Evolutionary conservation across 495 filamentous ascomycete genomes (phyloP), one percentile per base, ranked within the genome.

Genomic region (Symbiotaphrina buchneri): DNA sequence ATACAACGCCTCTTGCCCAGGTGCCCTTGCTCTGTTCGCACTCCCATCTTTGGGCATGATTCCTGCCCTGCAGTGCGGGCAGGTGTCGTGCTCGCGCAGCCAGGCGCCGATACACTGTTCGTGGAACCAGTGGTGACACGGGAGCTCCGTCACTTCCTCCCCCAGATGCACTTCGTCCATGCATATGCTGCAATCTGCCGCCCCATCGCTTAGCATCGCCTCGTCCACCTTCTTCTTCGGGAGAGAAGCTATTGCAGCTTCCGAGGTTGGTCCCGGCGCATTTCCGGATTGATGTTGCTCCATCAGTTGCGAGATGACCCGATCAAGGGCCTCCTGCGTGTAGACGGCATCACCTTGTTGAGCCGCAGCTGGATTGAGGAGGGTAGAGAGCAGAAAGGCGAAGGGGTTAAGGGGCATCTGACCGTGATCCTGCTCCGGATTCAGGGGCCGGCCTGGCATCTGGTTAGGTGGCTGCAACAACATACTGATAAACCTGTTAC

Each of bases 121-220:
- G 44, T 91, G 81, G 47, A 91, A 97, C 77, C 80, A 91, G 43
- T 97, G 87, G 2, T 60, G 71, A 52, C 87, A 97, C 2, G 84
- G 84, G 18, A 97, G 51, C 16, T 74, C 60, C 0, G 72, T 68
- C 4, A 87, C 77, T 46, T 83, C 71, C 16, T 72, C 74, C 10
- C 69, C 77, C 21, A 76, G 43, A 25, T 68, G 57, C 21, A 91
- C 71, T 2, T 77, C 62, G 33, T 94, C 85, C 61, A 94, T 95
- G 45, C 87, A 97, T 36, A 93, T 85, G 16, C 77, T 80, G 44
- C 83, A 93, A 39, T 91, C 84, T 3, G 63, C 78, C 35, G 54
- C 68, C 47, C 77, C 66, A 15, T 46, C 39, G 3, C 58, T 65
- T 16, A 84, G 50, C 65, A 83, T 71, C 24, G 71, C 60, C 21